A percentile compares a stretch with the other conserved stretches of the same genome.
These are phyloP conservation scores for Collybia sordida DNA, from an alignment of 768 basidiomycete species.

Conservation along the genomic window DNA sequence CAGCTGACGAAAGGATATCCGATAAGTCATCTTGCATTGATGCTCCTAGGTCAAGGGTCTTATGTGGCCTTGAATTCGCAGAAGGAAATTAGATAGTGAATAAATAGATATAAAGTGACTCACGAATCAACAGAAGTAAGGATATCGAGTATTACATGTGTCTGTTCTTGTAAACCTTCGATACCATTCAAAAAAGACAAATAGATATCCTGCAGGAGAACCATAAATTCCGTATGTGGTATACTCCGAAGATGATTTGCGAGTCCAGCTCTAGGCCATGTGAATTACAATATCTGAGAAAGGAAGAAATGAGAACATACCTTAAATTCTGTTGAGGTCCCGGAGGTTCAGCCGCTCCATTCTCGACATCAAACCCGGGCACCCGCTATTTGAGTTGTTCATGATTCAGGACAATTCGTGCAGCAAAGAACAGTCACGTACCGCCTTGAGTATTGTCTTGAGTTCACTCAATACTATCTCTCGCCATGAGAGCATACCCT, in stretches of 20 bases:
- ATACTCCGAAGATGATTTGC: slow-evolving; percentile 62
- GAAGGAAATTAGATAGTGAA: neutral
- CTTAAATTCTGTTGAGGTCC: slow-evolving; percentile 12
- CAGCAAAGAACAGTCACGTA: slow-evolving; percentile 32
- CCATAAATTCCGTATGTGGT: slow-evolving; percentile 67
- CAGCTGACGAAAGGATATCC: slow-evolving; percentile 76
- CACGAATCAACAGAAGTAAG: slow-evolving; percentile 41
- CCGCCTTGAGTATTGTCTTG: slow-evolving; percentile 54
- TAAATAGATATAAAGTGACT: slow-evolving; percentile 19
- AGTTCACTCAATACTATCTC: slow-evolving; percentile 66
- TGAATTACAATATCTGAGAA: neutral
- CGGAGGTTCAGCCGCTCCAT: slow-evolving; percentile 35
- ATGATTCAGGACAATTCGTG: neutral
- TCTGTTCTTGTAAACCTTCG: slow-evolving; percentile 66
- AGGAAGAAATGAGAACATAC: slow-evolving; percentile 1
- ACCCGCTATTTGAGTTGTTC: slow-evolving; percentile 43
- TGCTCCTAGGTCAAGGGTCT: slow-evolving; percentile 11
- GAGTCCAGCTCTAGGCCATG: slow-evolving; percentile 33
- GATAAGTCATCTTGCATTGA: slow-evolving; percentile 63
- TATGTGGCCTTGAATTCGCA: neutral
- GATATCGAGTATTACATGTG: slow-evolving; percentile 54
- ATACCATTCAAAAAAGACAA: slow-evolving; percentile 61
- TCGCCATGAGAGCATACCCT: slow-evolving; percentile 68
- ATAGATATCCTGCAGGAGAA: slow-evolving; percentile 62
- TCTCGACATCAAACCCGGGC: slow-evolving; percentile 57